phyloP scores from a whole-genome alignment of 1,284 basidiomycete species.

The Coniophora puteana region DNA sequence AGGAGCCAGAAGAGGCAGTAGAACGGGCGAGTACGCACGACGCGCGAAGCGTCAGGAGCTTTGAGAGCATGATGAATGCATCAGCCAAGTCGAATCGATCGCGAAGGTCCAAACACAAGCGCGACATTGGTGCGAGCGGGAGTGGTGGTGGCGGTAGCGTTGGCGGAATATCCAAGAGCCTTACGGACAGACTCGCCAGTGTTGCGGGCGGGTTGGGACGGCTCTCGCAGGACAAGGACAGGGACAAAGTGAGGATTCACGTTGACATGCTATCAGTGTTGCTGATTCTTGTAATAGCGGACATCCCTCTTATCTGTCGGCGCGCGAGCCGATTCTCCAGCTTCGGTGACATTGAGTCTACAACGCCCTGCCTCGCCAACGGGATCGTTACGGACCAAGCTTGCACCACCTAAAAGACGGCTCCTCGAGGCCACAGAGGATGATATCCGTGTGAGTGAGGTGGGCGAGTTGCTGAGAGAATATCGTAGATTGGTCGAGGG shows the following conservation, averaged over 20 bases:
- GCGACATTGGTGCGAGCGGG: conserved; percentile 10
- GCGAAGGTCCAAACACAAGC: too few species aligned
- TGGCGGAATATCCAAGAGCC: too few species aligned
- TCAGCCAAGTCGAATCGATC: conserved; percentile 24
- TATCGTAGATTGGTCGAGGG: conserved; percentile 65
- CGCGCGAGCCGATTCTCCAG: conserved; percentile 21
- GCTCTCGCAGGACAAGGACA: conserved; percentile 29
- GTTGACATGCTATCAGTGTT: background rate
- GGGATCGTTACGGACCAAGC: conserved; percentile 13
- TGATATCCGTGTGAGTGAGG: conserved; percentile 73
- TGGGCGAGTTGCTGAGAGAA: conserved; percentile 69
- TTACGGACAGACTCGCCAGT: conserved; percentile 73
- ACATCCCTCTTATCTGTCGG: conserved; percentile 1
- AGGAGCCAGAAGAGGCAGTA: too few species aligned
- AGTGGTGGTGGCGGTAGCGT: too few species aligned
- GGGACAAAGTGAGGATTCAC: conserved; percentile 26
- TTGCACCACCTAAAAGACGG: conserved; percentile 57
- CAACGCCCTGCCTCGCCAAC: conserved; percentile 34
- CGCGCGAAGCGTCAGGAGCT: conserved; percentile 71
- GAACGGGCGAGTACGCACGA: conserved; percentile 43
- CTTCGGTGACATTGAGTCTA: conserved; percentile 31
- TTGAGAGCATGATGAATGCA: conserved; percentile 79
- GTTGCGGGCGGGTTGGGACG: conserved; percentile 58
- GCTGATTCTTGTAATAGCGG: background rate
- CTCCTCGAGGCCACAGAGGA: conserved; percentile 69